Evolutionary conservation across 352 stramenopile species (phyloP).

Genomic region (Phytophthora nicotianae): DNA sequence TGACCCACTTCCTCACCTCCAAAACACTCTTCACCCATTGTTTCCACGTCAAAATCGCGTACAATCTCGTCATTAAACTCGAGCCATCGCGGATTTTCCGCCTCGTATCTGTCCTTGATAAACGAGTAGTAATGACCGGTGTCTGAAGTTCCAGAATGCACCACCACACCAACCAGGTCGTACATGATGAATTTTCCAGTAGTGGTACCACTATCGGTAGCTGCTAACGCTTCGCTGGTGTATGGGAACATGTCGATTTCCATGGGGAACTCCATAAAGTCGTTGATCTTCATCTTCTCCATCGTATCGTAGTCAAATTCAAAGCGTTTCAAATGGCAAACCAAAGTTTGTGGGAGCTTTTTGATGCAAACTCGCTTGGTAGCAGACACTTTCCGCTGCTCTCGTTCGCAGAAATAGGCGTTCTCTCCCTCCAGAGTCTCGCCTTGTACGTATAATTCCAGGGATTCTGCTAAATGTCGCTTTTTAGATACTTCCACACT

Average conservation of each 20-base stretch:
- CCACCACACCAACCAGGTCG: constrained; percentile 90
- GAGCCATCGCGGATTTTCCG: constrained; percentile 63
- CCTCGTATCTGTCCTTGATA: constrained; percentile 74
- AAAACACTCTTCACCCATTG: constrained; percentile 89
- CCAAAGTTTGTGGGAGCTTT: constrained; percentile 71
- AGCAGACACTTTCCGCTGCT: constrained; percentile 72
- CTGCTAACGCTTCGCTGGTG: constrained; percentile 69
- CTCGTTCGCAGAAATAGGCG: constrained; percentile 76
- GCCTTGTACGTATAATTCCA: constrained; percentile 73
- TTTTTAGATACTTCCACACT: constrained; percentile 85
- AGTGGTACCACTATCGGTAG: constrained; percentile 1
- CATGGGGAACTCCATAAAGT: constrained; percentile 81
- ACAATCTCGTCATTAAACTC: constrained; percentile 94
- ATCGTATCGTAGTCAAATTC: constrained; percentile 91
- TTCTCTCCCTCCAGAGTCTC: constrained; percentile 82
- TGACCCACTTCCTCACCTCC: constrained; percentile 83
- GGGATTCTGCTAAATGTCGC: constrained; percentile 57
- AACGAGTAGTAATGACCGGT: constrained; percentile 96
- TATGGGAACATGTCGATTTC: constrained; percentile 92
- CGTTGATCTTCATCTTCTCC: constrained; percentile 90
- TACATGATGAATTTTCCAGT: constrained; percentile 59
- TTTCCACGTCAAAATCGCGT: constrained; percentile 72
- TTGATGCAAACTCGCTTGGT: constrained; percentile 89
- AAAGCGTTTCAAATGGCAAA: constrained; percentile 89
- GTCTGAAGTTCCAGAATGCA: constrained; percentile 92